Evolutionary conservation across 1,284 basidiomycete species (phyloP), one percentile per base, ranked within the genome.

Genomic region (Ceraceosorus bombacis): DNA sequence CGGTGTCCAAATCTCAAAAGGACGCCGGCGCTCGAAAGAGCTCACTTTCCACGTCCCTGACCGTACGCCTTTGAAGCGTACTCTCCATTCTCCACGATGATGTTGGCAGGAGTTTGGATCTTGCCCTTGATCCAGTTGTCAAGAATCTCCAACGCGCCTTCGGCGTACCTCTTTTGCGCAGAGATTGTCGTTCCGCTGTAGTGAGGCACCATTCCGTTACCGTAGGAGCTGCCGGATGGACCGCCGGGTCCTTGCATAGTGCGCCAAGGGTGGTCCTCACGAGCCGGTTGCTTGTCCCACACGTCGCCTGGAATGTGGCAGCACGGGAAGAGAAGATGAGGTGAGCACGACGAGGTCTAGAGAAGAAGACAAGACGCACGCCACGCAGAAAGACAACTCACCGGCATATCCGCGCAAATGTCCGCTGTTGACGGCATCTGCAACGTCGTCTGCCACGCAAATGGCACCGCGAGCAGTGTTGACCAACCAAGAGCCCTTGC

Each of bases 381-480:
- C 27, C 27, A 27, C 27, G 27, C 27, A 27, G 27, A 27, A 27
- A 27, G 27, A 27, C 1, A 27, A 27, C 27, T 27, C 27, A 27
- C 27, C 77, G 67, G 85, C 84, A 76, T 86, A 86, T 5, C 83
- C 80, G 37, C 61, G 62, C 61, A 93, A 78, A 54, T 89, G 88
- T 13, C 92, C 92, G 58, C 82, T 85, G 79, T 84, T 83, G 64
- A 96, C 79, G 8, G 91, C 90, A 1, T 79, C 85, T 8, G 85
- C 85, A 61, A 95, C 85, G 52, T 85, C 90, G 65, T 89, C 83
- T 66, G 86, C 85, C 80, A 90, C 86, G 78, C 87, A 89, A 74
- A 96, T 92, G 55, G 92, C 92, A 52, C 92, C 92, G 71, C 90
- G 89, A 50, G 91, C 91, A 40, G 90, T 93, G 84, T 94, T 93